phyloP scores from a whole-genome alignment of 1,284 basidiomycete genomes.

The Gomphus bonarii region DNA sequence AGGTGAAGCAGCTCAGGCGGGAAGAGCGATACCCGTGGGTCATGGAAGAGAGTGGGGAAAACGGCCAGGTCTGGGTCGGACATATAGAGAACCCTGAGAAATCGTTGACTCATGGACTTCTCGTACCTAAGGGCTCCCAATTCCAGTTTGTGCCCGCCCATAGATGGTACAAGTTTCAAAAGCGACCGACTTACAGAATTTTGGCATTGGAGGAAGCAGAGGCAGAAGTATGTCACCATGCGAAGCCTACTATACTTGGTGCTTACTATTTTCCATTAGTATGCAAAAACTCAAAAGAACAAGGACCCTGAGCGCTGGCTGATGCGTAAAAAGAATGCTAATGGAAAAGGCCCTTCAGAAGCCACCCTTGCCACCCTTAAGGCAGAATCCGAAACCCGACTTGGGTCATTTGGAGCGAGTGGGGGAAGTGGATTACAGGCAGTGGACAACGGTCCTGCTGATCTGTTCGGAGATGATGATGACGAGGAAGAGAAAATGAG shows the following conservation, averaged over 20 bases:
- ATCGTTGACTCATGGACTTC: conserved; percentile 26
- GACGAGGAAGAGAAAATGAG: conserved; percentile 39
- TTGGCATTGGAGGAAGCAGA: conserved; percentile 65
- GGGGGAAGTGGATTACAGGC: conserved; percentile 45
- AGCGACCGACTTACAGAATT: conserved; percentile 63
- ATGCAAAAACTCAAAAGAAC: conserved; percentile 45
- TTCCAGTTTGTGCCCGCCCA: conserved; percentile 83
- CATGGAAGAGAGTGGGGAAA: conserved; percentile 54
- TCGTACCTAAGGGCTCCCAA: conserved; percentile 21
- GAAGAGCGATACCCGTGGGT: conserved; percentile 89
- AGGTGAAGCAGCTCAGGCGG: conserved; percentile 54
- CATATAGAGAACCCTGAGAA: conserved; percentile 69
- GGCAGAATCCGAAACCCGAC: not conserved
- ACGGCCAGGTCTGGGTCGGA: conserved; percentile 57
- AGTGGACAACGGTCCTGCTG: conserved; percentile 48
- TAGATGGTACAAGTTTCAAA: conserved; percentile 86
- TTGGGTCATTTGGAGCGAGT: not conserved
- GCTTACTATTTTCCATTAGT: conserved; percentile 7
- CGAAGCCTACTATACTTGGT: not conserved
- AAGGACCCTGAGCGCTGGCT: conserved; percentile 64
- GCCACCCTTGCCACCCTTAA: conserved; percentile 8
- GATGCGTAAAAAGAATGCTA: conserved; percentile 38
- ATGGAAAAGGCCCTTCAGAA: conserved; percentile 5
- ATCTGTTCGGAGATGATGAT: conserved; percentile 63
- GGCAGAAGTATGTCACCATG: conserved; percentile 47